Percentiles rank a stretch among this genome's conserved stretches.
phyloP scores from a whole-genome alignment of 2,329 filamentous ascomycete species.

The Botrytis deweyae region DNA sequence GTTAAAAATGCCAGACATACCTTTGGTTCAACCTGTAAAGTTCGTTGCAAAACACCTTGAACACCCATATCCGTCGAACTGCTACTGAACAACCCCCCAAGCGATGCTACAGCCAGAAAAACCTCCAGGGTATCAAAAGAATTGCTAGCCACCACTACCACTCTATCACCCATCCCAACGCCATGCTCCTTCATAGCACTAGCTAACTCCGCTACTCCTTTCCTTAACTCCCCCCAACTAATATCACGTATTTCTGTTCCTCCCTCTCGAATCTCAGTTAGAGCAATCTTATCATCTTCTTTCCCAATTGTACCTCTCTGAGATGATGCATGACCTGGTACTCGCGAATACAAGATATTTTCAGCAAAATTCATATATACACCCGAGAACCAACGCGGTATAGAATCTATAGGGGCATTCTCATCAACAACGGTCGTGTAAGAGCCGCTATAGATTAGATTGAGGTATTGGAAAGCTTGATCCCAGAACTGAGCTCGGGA shows the following conservation, averaged over 20 bases:
- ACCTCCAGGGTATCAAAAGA: conserved; percentile 71
- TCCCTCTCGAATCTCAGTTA: conserved; percentile 73
- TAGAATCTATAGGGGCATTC: conserved; percentile 62
- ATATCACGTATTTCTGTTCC: conserved; percentile 53
- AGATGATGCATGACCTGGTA: conserved; percentile 44
- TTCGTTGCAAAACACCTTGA: conserved; percentile 71
- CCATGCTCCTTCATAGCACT: conserved; percentile 67
- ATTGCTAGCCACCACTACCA: conserved; percentile 74
- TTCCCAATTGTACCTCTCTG: conserved; percentile 58
- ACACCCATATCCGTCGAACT: conserved; percentile 82
- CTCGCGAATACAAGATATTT: conserved; percentile 67
- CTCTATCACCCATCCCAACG: conserved; percentile 67
- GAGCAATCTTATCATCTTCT: conserved; percentile 67
- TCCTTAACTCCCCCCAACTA: conserved; percentile 66
- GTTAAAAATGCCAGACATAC: conserved; percentile 35
- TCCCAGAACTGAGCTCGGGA: conserved; percentile 64
- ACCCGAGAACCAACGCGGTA: conserved; percentile 77
- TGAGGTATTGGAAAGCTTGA: conserved; percentile 58
- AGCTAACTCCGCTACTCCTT: conserved; percentile 56
- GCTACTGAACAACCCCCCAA: conserved; percentile 75
- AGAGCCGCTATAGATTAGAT: conserved; percentile 62
- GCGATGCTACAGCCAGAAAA: conserved; percentile 65
- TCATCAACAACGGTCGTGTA: conserved; percentile 67
- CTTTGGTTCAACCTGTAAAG: conserved; percentile 72
- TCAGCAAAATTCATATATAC: conserved; percentile 75